A percentile compares a stretch with the other conserved stretches of the same genome.
phyloP scores from a whole-genome alignment of 495 filamentous ascomycete species.

The Talaromyces proteolyticus region DNA sequence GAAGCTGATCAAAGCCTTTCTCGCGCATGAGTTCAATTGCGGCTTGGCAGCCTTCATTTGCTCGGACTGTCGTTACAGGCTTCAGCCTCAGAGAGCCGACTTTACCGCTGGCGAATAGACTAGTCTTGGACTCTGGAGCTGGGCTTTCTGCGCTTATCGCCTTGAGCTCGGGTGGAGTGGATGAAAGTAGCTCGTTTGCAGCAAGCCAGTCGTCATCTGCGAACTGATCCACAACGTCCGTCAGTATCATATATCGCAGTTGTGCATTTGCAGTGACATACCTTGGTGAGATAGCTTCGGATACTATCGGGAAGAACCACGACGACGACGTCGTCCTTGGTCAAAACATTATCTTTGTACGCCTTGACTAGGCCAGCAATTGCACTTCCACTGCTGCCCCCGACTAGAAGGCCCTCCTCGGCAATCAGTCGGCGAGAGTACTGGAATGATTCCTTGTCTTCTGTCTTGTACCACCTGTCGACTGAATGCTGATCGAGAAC shows the following conservation, averaged over 20 bases:
- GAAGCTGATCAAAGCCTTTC: slow-evolving; percentile 92
- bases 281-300: slow-evolving; percentile 94
- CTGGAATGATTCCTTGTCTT: slow-evolving; percentile 84
- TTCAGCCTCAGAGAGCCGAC: slow-evolving; percentile 80
- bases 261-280: slow-evolving; percentile 14
- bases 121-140: slow-evolving; percentile 19
- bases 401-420: slow-evolving; percentile 92
- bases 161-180: slow-evolving; percentile 44
- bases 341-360: slow-evolving; percentile 65
- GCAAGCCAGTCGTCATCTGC: slow-evolving; percentile 98
- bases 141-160: slow-evolving; percentile 31
- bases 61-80: slow-evolving; percentile 78
- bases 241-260: neutral
- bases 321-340: slow-evolving; percentile 77
- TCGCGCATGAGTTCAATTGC: slow-evolving; percentile 97
- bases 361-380: slow-evolving; percentile 79
- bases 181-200: slow-evolving; percentile 79
- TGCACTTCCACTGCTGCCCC: slow-evolving; percentile 90
- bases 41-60: slow-evolving; percentile 62
- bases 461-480: slow-evolving; percentile 98
- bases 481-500: slow-evolving; percentile 78
- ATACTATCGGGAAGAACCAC: slow-evolving; percentile 94
- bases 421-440: slow-evolving; percentile 85
- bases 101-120: slow-evolving; percentile 60
- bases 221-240: slow-evolving; percentile 43